phyloP scores from a whole-genome alignment of 495 filamentous ascomycete species.

The Penicillium subrubescens region DNA sequence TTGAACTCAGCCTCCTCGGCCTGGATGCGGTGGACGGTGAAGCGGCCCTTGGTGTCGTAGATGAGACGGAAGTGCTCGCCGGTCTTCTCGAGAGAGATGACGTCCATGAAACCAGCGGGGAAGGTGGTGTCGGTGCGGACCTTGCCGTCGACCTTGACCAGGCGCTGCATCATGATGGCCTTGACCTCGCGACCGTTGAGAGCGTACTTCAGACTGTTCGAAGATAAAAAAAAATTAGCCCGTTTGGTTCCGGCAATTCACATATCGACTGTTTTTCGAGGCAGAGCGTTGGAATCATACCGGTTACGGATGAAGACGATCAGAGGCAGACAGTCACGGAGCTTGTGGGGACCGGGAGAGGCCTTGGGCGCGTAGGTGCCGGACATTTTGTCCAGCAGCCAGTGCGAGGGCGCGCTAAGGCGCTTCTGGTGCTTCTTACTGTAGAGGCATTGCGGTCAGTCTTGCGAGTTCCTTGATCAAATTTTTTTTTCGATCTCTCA shows the following conservation, averaged over 20 bases:
- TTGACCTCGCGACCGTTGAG: conserved; percentile 97
- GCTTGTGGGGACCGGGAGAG: conserved; percentile 97
- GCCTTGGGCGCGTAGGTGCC: conserved; percentile 96
- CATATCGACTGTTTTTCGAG: neutral
- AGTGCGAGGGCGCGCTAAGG: conserved; percentile 96
- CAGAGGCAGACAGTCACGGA: conserved; percentile 96
- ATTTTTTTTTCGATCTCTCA: conserved; percentile 6
- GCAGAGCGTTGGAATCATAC: conserved; percentile 34
- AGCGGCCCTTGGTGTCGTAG: conserved; percentile 99
- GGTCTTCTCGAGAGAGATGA: conserved; percentile 99
- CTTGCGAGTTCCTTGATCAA: conserved; percentile 10
- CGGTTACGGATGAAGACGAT: conserved; percentile 98
- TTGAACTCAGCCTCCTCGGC: conserved; percentile 98
- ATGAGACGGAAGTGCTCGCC: conserved; percentile 99
- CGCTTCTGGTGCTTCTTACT: conserved; percentile 99
- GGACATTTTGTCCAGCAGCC: conserved; percentile 99
- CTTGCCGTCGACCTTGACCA: conserved; percentile 99
- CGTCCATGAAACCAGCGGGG: conserved; percentile 99
- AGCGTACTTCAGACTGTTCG: conserved; percentile 90
- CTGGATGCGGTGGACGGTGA: conserved; percentile 99
- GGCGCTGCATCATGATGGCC: conserved; percentile 98
- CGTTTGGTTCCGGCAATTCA: neutral
- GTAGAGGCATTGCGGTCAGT: conserved; percentile 41
- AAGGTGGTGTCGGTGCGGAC: conserved; percentile 98
- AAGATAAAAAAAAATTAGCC: conserved; percentile 21